Evolutionary conservation across 139 green algal genomes (phyloP).

Genomic region (Dunaliella primolecta): DNA sequence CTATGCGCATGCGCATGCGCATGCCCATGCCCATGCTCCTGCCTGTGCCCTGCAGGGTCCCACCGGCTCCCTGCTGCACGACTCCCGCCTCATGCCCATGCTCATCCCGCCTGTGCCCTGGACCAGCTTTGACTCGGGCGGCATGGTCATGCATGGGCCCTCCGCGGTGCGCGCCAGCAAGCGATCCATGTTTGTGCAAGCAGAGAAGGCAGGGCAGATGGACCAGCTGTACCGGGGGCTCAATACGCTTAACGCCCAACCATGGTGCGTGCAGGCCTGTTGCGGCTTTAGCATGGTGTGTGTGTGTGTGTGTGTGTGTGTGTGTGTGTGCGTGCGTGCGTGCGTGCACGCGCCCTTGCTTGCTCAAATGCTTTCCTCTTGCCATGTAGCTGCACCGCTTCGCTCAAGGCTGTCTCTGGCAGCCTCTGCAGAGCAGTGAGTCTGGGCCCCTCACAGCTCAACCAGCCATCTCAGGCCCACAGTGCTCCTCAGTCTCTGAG

Average conservation of each 20-base stretch:
- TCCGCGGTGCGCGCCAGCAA: slow-evolving; percentile 4
- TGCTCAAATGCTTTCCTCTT: neutral
- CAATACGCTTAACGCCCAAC: slow-evolving; percentile 68
- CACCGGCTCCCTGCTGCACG: neutral
- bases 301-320: slow-evolving; percentile 6
- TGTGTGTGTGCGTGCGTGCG: neutral
- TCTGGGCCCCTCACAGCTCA: no score
- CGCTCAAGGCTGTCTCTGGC: no score
- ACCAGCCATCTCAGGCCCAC: no score
- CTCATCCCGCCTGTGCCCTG: slow-evolving; percentile 68
- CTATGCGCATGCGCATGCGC: neutral
- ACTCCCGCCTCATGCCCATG: slow-evolving; percentile 8
- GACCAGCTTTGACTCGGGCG: slow-evolving; percentile 52
- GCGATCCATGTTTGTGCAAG: slow-evolving; percentile 17
- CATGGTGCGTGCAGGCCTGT: slow-evolving; percentile 67
- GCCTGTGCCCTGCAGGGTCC: neutral
- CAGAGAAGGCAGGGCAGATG: slow-evolving; percentile 24
- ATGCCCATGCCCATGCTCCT: neutral
- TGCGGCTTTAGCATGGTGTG: neutral
- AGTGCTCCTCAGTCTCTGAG: no score
- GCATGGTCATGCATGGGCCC: slow-evolving; percentile 42
- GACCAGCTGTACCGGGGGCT: slow-evolving; percentile 70
- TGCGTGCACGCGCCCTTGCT: neutral
- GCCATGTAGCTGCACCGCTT: no score
- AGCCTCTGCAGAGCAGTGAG: no score